These are phyloP conservation scores for Adansonia madagascariensis DNA, from an alignment of 441 rosid species.

Conservation along the genomic window DNA sequence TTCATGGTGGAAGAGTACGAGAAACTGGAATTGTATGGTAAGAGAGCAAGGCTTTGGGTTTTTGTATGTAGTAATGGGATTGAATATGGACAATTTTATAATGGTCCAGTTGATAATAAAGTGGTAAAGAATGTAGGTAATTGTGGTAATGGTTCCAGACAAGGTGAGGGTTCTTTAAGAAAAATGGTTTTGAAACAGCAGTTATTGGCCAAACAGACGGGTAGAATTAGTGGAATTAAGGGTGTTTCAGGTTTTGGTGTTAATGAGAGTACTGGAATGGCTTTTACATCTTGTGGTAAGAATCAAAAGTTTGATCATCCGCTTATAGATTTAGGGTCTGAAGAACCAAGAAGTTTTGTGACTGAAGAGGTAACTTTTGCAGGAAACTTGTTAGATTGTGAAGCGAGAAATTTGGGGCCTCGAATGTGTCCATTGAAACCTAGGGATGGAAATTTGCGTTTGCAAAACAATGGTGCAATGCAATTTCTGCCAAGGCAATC, in stretches of 20 bases:
- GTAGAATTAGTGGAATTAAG: not conserved
- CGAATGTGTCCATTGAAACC: constrained; percentile 32
- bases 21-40: not conserved
- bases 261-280: constrained; percentile 9
- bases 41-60: constrained; percentile 3
- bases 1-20: constrained; percentile 13
- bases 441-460: constrained; percentile 29
- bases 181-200: constrained; percentile 29
- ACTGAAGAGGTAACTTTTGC: not conserved
- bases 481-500: constrained; percentile 12
- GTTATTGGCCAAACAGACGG: constrained; percentile 23
- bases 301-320: constrained; percentile 6
- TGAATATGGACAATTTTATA: not conserved
- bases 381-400: constrained; percentile 6
- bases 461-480: constrained; percentile 9
- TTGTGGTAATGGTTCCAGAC: not conserved
- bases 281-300: not conserved
- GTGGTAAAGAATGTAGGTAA: not conserved
- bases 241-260: constrained; percentile 18
- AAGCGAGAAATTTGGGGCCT: constrained; percentile 10
- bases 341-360: constrained; percentile 19
- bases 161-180: constrained; percentile 25
- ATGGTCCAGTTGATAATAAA: constrained; percentile 10
- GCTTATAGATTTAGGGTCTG: constrained; percentile 26
- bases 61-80: not conserved